phyloP scores from a whole-genome alignment of 2,329 filamentous ascomycete species.

The Talaromyces albobiverticillius region DNA sequence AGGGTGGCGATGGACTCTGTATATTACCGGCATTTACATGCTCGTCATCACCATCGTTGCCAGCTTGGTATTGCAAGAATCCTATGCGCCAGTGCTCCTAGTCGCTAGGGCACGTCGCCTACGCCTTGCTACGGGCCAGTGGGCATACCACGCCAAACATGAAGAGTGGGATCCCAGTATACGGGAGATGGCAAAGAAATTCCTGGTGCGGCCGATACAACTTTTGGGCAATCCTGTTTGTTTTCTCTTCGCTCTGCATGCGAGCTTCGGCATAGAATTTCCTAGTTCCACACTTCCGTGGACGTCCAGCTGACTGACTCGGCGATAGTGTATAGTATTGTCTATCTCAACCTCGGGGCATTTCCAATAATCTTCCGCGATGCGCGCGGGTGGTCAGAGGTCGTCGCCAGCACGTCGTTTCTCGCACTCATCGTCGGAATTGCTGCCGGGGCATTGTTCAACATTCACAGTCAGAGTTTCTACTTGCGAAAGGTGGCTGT shows the following conservation, averaged over 20 bases:
- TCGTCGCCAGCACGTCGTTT: slow-evolving; percentile 42
- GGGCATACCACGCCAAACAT: slow-evolving; percentile 42
- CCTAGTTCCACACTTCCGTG: no score
- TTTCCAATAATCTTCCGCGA: slow-evolving; percentile 32
- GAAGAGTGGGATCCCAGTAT: slow-evolving; percentile 37
- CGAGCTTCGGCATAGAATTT: no score
- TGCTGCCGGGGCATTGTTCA: neutral
- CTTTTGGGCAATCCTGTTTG: no score
- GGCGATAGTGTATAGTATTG: slow-evolving; percentile 33
- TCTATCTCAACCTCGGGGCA: slow-evolving; percentile 27
- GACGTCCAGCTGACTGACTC: no score
- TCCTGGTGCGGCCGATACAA: slow-evolving; percentile 40
- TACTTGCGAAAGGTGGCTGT: no score
- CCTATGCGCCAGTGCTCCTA: slow-evolving; percentile 48
- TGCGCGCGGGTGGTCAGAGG: slow-evolving; percentile 35
- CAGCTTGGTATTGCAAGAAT: slow-evolving; percentile 34
- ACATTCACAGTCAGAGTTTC: no score
- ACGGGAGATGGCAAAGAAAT: slow-evolving; percentile 33
- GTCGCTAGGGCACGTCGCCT: slow-evolving; percentile 46
- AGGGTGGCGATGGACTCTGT: slow-evolving; percentile 5
- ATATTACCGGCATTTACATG: neutral
- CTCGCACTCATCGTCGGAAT: slow-evolving; percentile 44
- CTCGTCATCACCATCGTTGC: slow-evolving; percentile 38
- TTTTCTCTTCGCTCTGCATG: no score
- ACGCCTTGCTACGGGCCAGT: slow-evolving; percentile 47